Evolutionary conservation across 176 grass and related monocot genomes (phyloP), one percentile per base, ranked within the genome.

Genomic region (Chloris gayana): DNA sequence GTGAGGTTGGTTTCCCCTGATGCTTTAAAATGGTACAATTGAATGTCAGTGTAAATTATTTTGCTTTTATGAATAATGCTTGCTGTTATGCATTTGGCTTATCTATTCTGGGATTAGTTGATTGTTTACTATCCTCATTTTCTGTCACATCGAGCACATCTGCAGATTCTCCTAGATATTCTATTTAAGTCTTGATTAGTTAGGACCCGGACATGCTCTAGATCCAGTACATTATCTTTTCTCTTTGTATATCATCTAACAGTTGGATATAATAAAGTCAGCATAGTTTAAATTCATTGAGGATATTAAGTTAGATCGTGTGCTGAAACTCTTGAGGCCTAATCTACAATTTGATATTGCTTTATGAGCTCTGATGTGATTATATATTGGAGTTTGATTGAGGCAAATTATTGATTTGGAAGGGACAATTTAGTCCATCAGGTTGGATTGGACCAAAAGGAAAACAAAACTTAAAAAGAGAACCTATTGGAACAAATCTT

Each of bases 1-100:
- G 88, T 53, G 94, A 97, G 94, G 94, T 92, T 51, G 64, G 81
- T 76, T 51, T 33, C 58, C 58, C 18, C 49, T 2, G 76, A 31
- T 30, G 12, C 67, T 75, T 72, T 67, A 74, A 74, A 76, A 69
- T 57, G 17, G 6, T 50, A 42, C 24, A 34, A 12, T 31, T 62
- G 61, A 61, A 74, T 33, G 19, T 6, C 44, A 26, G 33, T 70
- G 33, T 70, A 9, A 45, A 56, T 33, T 68, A n/a, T 47, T 63
- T 44, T 25, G 0, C 19, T 80, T 32, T 35, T 76, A 35, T 41
- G 14, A 14, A 42, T 42, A 62, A 74, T 6, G 68, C 24, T 24
- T 44, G 69, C 39, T 62, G 22, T 73, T 68, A 56, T 79, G 74
- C 60, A 67, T 49, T 60, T 2, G 35, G 17, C 10, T 30, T 49